A percentile compares a stretch with the other conserved stretches of the same genome.
phyloP scores from a whole-genome alignment of 495 filamentous ascomycete species.

The Penicillium verhagenii region DNA sequence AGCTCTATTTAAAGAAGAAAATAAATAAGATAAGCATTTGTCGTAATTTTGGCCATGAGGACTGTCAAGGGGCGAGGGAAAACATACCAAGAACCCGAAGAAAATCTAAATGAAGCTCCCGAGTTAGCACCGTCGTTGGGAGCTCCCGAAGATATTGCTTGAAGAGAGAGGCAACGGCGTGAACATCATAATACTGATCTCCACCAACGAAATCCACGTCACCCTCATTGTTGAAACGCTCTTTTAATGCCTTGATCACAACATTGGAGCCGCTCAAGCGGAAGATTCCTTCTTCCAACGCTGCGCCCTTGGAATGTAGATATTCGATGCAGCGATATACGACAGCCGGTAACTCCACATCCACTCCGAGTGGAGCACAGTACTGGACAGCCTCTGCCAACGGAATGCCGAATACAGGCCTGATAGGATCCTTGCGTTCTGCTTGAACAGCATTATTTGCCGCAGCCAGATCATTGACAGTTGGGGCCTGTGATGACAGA shows the following conservation, averaged over 20 bases:
- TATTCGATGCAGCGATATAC: slow-evolving; percentile 97
- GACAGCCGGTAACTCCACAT: slow-evolving; percentile 82
- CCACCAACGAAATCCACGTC: slow-evolving; percentile 86
- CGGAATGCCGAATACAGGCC: slow-evolving; percentile 82
- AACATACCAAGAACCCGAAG: slow-evolving; percentile 74
- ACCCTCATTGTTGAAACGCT: slow-evolving; percentile 90
- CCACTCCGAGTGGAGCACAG: slow-evolving; percentile 67
- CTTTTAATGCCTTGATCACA: slow-evolving; percentile 84
- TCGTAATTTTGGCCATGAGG: background rate
- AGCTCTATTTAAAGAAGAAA: slow-evolving; percentile 43
- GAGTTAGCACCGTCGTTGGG: slow-evolving; percentile 84
- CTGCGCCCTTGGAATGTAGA: slow-evolving; percentile 77
- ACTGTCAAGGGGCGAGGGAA: background rate
- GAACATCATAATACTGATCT: slow-evolving; percentile 89
- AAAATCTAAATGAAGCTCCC: slow-evolving; percentile 88
- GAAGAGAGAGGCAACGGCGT: slow-evolving; percentile 90
- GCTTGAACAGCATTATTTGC: slow-evolving; percentile 39
- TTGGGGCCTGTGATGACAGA: slow-evolving; percentile 39
- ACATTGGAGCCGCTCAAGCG: slow-evolving; percentile 91
- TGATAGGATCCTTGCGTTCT: slow-evolving; percentile 56
- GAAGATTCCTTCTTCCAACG: slow-evolving; percentile 92
- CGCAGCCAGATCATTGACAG: slow-evolving; percentile 34
- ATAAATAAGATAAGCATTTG: slow-evolving; percentile 5
- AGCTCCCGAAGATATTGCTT: slow-evolving; percentile 94
- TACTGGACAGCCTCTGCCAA: slow-evolving; percentile 83